A percentile compares a stretch with the other conserved stretches of the same genome.
Evolutionary conservation across 192 early-diverging fungal species (phyloP).

Genomic region (Coemansia sp.): DNA sequence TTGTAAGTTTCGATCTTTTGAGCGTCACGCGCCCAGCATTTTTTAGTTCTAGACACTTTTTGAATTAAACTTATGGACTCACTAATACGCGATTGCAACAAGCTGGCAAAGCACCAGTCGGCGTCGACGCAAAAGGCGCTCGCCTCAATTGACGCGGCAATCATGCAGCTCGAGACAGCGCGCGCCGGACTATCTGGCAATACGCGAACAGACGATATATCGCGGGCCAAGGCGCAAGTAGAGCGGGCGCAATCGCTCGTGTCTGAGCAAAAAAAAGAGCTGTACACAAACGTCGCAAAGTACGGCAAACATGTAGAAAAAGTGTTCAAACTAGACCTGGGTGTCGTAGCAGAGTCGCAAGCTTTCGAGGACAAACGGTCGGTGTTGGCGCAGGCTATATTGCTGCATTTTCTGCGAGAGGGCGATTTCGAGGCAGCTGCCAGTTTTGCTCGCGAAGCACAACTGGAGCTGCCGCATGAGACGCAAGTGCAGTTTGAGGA

Average conservation of each 20-base stretch:
- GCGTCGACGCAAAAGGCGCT: conserved; percentile 51
- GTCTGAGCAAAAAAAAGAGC: conserved; percentile 63
- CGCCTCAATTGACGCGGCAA: conserved; percentile 48
- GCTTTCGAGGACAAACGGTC: conserved; percentile 74
- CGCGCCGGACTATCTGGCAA: background rate
- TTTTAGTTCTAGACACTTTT: background rate
- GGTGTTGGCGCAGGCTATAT: conserved; percentile 63
- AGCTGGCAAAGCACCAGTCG: conserved; percentile 65
- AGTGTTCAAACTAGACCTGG: conserved; percentile 70
- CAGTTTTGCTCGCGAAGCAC: conserved; percentile 48
- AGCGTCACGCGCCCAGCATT: too few relatives aligned
- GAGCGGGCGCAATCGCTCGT: conserved; percentile 23
- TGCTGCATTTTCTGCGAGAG: conserved; percentile 80
- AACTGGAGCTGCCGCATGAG: conserved; percentile 44
- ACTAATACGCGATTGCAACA: conserved; percentile 64
- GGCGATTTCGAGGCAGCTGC: conserved; percentile 83
- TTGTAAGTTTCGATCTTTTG: too few relatives aligned
- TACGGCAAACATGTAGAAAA: conserved; percentile 77
- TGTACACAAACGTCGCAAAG: conserved; percentile 60
- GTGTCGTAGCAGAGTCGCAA: conserved; percentile 62
- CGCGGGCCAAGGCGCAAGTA: conserved; percentile 31
- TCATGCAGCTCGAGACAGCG: conserved; percentile 42
- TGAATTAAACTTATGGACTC: conserved; percentile 61
- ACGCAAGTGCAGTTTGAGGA: conserved; percentile 70
- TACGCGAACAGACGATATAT: background rate